Conservation (phyloP, 805 yeast species). For the Ogataea pilisensis region DNA sequence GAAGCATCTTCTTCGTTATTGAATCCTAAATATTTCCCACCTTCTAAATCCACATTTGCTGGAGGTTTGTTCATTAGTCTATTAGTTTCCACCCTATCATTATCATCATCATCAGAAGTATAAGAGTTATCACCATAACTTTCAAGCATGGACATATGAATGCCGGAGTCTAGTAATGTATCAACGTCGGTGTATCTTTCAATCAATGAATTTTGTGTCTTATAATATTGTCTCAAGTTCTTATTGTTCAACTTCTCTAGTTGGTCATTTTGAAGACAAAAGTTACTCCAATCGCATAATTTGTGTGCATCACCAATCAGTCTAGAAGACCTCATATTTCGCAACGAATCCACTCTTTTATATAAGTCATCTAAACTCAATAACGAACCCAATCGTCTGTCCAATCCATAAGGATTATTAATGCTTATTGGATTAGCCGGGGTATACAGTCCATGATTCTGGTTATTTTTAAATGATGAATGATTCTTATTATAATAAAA, state of each 20-base stretch:
- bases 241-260: slow-evolving; percentile 25
- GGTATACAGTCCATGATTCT: not conserved
- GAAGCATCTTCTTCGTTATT: slow-evolving; percentile 37
- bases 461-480: not conserved
- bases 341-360: slow-evolving; percentile 28
- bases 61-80: slow-evolving; percentile 38
- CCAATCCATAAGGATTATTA: slow-evolving; percentile 10
- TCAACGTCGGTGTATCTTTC: slow-evolving; percentile 58
- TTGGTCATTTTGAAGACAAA: slow-evolving; percentile 20
- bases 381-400: slow-evolving; percentile 24
- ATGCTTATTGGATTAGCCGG: slow-evolving; percentile 13
- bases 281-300: slow-evolving; percentile 39
- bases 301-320: slow-evolving; percentile 41
- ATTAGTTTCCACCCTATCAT: not conserved
- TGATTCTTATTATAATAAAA: not conserved
- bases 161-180: slow-evolving; percentile 62
- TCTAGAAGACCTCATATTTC: slow-evolving; percentile 42
- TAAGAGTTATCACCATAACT: slow-evolving; percentile 45
- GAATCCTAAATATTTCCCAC: slow-evolving; percentile 50
- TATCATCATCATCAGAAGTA: slow-evolving; percentile 7
- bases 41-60: slow-evolving; percentile 56
- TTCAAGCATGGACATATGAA: slow-evolving; percentile 59
- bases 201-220: slow-evolving; percentile 56
- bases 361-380: slow-evolving; percentile 16
- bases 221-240: slow-evolving; percentile 42